Base-by-base conservation (phyloP, 2,329 filamentous ascomycete genomes). In the Colletotrichum gloeosporioides region DNA sequence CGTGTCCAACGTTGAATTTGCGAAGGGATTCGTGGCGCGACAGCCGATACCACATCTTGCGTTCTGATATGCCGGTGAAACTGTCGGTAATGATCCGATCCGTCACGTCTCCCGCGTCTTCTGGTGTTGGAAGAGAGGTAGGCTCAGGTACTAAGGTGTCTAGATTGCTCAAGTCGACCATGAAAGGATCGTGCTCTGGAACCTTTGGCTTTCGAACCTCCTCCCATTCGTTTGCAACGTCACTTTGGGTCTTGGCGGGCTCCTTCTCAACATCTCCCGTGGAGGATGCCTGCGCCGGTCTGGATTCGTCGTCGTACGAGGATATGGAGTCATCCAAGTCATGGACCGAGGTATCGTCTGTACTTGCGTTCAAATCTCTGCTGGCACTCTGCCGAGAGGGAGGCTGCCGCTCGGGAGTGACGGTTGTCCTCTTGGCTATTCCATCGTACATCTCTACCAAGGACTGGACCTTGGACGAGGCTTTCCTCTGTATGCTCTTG, bases 11-110 rank as follows among this genome's bases (percentile, higher is more conserved):
- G 71, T 92, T 87, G 78, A 93, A 88, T 75, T 89, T 90, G 8
- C 91, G 87, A 78, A 89, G 87, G 1, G 92, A 91, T 4, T 91
- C 92, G 71, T 87, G 88, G 7, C 92, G 88, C 9, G 92, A 93
- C 22, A 93, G 83, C 25, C 91, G 90, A 78, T 93, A 93, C 92
- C 92, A 94, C 9, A 88, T 87, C 79, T 91, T 93, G 65, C 92
- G 90, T 82, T 93, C 89, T 4, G 89, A 89, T 5, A 89, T 88
- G 4, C 87, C 86, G 6, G 85, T 84, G 76, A 92, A 92, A 32
- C 85, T 89, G 80, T 93, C 90, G 34, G 82, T 82, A 22, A 90
- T 85, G 61, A 89, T 81, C 34, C 85, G 82, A 34, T 91, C 89
- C 1, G 89, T 83, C 0, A 91, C 79, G 1, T 86, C 81, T 2